Conservation (phyloP, 768 basidiomycete species). For the Tulasnella sp. region DNA sequence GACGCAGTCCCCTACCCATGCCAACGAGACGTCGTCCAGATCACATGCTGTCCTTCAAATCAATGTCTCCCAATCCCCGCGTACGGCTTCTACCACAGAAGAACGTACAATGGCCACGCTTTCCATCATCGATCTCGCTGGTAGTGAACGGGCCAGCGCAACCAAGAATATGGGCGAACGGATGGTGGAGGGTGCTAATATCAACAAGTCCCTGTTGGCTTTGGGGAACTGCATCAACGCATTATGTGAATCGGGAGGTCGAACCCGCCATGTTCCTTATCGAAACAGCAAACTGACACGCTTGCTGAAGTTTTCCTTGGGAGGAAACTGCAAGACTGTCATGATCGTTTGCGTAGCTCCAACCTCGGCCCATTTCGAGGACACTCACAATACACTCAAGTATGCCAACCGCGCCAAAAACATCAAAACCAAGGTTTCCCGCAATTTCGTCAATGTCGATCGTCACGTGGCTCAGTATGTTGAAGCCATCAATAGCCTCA, state of each 20-base stretch:
- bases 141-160: conserved; percentile 91
- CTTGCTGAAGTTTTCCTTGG: conserved; percentile 91
- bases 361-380: conserved; percentile 90
- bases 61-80: conserved; percentile 75
- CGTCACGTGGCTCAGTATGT: conserved; percentile 93
- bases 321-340: conserved; percentile 97
- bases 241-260: conserved; percentile 85
- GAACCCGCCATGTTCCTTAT: conserved; percentile 84
- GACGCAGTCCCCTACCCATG: conserved; percentile 88
- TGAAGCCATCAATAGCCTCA: conserved; percentile 82
- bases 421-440: conserved; percentile 91
- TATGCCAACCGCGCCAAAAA: conserved; percentile 97
- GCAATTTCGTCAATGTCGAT: conserved; percentile 90
- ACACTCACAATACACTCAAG: conserved; percentile 94
- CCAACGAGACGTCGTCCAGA: conserved; percentile 91
- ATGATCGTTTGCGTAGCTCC: conserved; percentile 99
- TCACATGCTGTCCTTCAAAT: conserved; percentile 97
- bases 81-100: conserved; percentile 74
- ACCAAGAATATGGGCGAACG: conserved; percentile 96
- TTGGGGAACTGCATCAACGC: conserved; percentile 98
- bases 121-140: conserved; percentile 95
- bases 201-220: conserved; percentile 95
- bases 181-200: conserved; percentile 97
- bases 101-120: conserved; percentile 77
- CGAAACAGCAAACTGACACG: conserved; percentile 97